Conservation (phyloP, 148 eudicot species). For the Selenicereus undatus region DNA sequence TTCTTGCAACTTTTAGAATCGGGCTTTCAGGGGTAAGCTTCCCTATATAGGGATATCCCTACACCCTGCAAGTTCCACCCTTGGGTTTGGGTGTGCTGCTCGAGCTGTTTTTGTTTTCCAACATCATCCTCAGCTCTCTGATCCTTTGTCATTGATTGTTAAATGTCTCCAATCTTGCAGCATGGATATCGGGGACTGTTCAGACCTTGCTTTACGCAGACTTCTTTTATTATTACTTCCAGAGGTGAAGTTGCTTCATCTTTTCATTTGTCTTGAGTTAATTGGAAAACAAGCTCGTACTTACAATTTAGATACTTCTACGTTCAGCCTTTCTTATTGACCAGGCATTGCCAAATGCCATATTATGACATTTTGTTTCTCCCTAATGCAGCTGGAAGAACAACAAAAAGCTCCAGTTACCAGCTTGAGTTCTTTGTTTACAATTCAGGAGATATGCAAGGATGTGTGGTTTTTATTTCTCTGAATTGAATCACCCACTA, state of each 20-base stretch:
- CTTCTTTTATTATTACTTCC: constrained; percentile 94
- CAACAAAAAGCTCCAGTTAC: constrained; percentile 72
- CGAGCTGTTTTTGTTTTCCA: not conserved
- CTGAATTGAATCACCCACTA: not conserved
- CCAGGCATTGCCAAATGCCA: not conserved
- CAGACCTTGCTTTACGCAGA: constrained; percentile 95
- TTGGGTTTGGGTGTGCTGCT: too few relatives aligned
- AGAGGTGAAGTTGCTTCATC: constrained; percentile 37
- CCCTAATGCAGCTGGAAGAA: constrained; percentile 76
- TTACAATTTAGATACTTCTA: not conserved
- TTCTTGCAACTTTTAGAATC: too few relatives aligned
- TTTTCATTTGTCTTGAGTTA: not conserved
- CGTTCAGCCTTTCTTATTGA: not conserved
- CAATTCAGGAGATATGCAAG: not conserved
- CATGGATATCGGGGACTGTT: constrained; percentile 78
- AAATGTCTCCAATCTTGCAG: constrained; percentile 37
- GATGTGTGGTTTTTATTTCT: constrained; percentile 3
- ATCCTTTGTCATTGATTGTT: not conserved
- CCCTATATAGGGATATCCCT: too few relatives aligned
- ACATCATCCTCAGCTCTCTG: not conserved
- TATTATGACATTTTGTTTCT: not conserved
- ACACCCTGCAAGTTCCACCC: too few relatives aligned
- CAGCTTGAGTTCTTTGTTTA: constrained; percentile 44
- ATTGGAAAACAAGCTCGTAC: not conserved
- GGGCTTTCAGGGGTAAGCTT: too few relatives aligned